Percentiles rank a stretch among this genome's conserved stretches.
Evolutionary conservation across 257 asterid genomes (phyloP).

Genomic region (Capsicum pubescens): DNA sequence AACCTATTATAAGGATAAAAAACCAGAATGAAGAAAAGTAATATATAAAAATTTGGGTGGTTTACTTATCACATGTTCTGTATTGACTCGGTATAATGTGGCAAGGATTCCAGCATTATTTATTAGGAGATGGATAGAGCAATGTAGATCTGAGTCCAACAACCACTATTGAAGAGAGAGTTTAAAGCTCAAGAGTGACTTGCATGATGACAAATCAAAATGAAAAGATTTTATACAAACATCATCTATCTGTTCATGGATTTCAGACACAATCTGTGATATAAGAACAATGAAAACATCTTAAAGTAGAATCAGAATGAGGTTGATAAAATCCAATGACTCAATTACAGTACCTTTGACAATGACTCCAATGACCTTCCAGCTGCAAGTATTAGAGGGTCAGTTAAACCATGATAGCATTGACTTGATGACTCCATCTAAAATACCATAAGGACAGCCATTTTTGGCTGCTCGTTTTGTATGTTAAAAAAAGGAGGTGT

Average conservation of each 20-base stretch:
- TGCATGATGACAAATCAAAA: constrained; percentile 67
- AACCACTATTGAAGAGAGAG: constrained; percentile 79
- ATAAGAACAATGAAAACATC: constrained; percentile 23
- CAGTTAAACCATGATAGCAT: background rate
- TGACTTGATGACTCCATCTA: background rate
- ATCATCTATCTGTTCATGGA: constrained; percentile 53
- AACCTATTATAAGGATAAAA: background rate
- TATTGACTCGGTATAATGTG: constrained; percentile 64
- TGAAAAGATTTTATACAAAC: constrained; percentile 71
- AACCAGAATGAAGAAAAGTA: background rate
- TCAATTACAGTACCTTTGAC: constrained; percentile 53
- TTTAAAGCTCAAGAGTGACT: constrained; percentile 74
- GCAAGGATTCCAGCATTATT: constrained; percentile 94
- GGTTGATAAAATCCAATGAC: constrained; percentile 7
- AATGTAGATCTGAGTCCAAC: constrained; percentile 66
- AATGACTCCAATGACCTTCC: constrained; percentile 72
- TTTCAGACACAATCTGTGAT: constrained; percentile 55
- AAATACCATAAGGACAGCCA: no score
- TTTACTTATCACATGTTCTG: constrained; percentile 80
- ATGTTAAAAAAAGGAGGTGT: background rate
- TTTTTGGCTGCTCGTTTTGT: no score
- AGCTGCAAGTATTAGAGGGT: constrained; percentile 53
- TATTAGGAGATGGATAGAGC: constrained; percentile 78
- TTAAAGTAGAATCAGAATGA: background rate
- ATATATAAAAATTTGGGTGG: constrained; percentile 28